Percentiles rank a stretch among this genome's conserved stretches.
Evolutionary conservation across 2,329 filamentous ascomycete species (phyloP).

Genomic region (Arachnopeziza araneosa): DNA sequence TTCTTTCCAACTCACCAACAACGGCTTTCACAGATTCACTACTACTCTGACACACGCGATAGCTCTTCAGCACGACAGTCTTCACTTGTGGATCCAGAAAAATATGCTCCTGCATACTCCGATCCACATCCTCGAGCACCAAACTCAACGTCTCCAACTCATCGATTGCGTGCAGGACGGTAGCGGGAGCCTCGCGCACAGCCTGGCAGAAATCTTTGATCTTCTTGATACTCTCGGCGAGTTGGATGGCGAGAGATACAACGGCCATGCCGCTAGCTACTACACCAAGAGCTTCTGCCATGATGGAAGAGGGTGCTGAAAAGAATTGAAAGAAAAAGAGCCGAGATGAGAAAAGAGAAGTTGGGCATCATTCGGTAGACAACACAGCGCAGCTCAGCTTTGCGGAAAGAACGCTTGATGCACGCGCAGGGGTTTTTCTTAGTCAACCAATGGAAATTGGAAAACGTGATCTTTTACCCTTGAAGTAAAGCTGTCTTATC

Average conservation of each 20-base stretch:
- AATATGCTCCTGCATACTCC: neutral
- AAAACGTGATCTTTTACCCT: no score
- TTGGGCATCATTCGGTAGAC: no score
- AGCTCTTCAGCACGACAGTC: neutral
- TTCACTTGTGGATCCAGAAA: conserved; percentile 1
- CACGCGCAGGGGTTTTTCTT: no score
- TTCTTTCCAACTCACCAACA: neutral
- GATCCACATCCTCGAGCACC: conserved; percentile 6
- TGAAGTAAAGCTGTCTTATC: no score
- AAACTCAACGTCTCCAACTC: conserved; percentile 8
- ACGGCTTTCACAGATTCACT: neutral
- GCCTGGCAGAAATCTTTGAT: conserved; percentile 5
- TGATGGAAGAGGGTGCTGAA: neutral
- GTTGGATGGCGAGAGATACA: conserved; percentile 9
- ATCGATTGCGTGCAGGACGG: conserved; percentile 2
- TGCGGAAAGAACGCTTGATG: no score
- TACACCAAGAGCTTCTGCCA: conserved; percentile 8
- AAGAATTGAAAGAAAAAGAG: no score
- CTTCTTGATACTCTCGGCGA: conserved; percentile 7
- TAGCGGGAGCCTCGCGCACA: conserved; percentile 5
- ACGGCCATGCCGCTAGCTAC: conserved; percentile 9
- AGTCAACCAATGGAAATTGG: no score
- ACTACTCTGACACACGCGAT: neutral
- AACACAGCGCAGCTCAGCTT: no score
- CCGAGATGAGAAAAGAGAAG: no score